Conservation (phyloP, 1,284 basidiomycete genomes). For the Fomitopsis pinicola region DNA sequence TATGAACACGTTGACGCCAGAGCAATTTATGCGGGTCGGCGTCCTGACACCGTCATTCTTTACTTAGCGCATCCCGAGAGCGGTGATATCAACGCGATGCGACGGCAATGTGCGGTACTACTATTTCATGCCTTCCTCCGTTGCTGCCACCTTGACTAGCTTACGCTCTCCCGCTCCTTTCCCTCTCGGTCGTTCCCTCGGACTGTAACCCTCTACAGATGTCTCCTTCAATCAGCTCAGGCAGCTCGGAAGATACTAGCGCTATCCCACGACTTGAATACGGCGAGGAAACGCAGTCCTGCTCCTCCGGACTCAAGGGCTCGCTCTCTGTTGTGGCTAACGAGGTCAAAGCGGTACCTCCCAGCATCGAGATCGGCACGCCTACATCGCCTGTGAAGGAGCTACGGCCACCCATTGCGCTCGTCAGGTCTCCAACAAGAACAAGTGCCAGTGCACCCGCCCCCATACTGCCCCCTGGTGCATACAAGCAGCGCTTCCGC, state of each 20-base stretch:
- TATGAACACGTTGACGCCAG: too few species aligned
- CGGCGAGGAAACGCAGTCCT: background rate
- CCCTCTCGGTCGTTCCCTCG: background rate
- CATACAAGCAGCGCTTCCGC: constrained; percentile 34
- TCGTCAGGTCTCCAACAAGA: background rate
- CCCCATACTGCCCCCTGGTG: background rate
- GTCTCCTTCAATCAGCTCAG: background rate
- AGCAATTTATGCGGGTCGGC: too few species aligned
- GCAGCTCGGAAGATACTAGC: background rate
- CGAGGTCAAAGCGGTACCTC: background rate
- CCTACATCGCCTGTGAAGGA: background rate
- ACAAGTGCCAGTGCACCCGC: background rate
- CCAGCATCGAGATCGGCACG: background rate
- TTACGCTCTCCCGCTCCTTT: background rate
- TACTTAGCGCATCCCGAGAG: too few species aligned
- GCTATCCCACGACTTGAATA: background rate
- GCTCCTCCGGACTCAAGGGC: background rate
- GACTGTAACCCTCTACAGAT: background rate
- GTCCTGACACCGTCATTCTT: too few species aligned
- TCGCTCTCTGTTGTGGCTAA: background rate
- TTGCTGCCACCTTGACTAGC: background rate
- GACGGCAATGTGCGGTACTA: too few species aligned
- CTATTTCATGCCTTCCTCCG: background rate
- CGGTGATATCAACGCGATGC: too few species aligned
- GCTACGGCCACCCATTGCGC: background rate